A percentile compares a stretch with the other conserved stretches of the same genome.
phyloP scores from a whole-genome alignment of 2,329 filamentous ascomycete genomes.

The Boeremia lycopersici region DNA sequence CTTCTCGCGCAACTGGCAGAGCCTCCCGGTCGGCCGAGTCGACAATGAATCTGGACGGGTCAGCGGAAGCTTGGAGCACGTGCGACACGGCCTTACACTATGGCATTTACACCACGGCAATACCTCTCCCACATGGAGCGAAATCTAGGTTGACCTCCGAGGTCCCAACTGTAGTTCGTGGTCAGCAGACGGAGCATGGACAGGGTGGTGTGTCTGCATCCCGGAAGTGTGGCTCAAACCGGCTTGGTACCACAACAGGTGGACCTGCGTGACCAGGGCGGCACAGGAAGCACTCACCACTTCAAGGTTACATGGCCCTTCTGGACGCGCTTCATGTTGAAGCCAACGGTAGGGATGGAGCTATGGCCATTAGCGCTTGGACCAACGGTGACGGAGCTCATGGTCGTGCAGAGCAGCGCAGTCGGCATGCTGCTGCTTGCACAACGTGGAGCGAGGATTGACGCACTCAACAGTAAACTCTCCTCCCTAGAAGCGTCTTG shows the following conservation, averaged over 20 bases:
- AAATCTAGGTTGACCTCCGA: constrained; percentile 95
- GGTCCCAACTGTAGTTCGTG: constrained; percentile 74
- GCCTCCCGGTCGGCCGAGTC: constrained; percentile 87
- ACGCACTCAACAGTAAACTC: constrained; percentile 99
- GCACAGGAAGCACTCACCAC: constrained; percentile 64
- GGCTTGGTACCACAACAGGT: constrained; percentile 46
- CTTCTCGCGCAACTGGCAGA: constrained; percentile 84
- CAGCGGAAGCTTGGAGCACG: constrained; percentile 28
- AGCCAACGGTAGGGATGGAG: constrained; percentile 97
- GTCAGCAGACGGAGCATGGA: constrained; percentile 44
- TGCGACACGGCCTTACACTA: constrained; percentile 66
- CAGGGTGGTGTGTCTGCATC: constrained; percentile 38
- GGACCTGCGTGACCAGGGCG: constrained; percentile 44
- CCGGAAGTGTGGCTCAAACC: constrained; percentile 38
- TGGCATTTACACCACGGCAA: constrained; percentile 95
- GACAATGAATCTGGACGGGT: constrained; percentile 77
- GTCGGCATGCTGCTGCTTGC: constrained; percentile 35
- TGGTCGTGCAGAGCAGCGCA: constrained; percentile 39
- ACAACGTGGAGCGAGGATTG: constrained; percentile 31
- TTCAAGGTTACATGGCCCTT: constrained; percentile 98
- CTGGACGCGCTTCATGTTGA: constrained; percentile 98
- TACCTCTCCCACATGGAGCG: constrained; percentile 99
- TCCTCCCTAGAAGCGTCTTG: constrained; percentile 71
- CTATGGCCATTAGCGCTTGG: constrained; percentile 61
- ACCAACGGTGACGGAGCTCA: constrained; percentile 31